Evolutionary conservation across 139 green algal species (phyloP), one percentile per base, ranked within the genome.

Genomic region (Chlamydomonas incerta): DNA sequence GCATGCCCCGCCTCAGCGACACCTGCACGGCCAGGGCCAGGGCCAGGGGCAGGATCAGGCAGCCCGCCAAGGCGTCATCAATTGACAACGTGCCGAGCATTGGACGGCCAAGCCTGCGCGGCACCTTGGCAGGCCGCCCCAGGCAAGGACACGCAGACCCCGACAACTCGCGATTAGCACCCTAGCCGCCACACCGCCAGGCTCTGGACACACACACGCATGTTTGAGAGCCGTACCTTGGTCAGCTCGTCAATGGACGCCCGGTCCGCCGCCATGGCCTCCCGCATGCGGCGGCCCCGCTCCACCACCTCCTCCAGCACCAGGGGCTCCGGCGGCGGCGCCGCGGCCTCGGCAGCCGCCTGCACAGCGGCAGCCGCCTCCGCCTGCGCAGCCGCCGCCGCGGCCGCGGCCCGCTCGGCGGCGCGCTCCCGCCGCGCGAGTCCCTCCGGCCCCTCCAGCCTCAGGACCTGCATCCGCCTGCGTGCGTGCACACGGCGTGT

Each of bases 391-490:
- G 74, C 74, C 13, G 74, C 60, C 10, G 35, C 35, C 13, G 57
- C 74, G 6, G 57, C 58, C 35, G 41, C 29, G 4, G 63, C 50
- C 13, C 55, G 15, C 55, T 63, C 31, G 23, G 17, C 10, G 31
- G 55, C 52, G 41, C 21, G 23, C 10, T 66, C n/a, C 9, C 23
- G 24, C 29, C 46, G 37, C 5, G 24, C 63, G 10, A 83, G 37
- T 0, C 63, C 77, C 3, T 21, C 41, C 1, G 29, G 63, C 28
- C 77, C 77, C n/a, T 50, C 77, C 34, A 74, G 13, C 24, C 77
- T 46, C 29, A 83, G 63, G 0, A 74, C n/a, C n/a, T 74, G 62
- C 34, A 82, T 26, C 52, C 58, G 60, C 60, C 75, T 82, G 75
- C n/a, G 11, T 14, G 72, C 55, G 55, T 10, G 55, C 10, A 63